These are phyloP conservation scores for Plasmodium blacklocki DNA, from an alignment of 169 alveolate species.

Conservation along the genomic window DNA sequence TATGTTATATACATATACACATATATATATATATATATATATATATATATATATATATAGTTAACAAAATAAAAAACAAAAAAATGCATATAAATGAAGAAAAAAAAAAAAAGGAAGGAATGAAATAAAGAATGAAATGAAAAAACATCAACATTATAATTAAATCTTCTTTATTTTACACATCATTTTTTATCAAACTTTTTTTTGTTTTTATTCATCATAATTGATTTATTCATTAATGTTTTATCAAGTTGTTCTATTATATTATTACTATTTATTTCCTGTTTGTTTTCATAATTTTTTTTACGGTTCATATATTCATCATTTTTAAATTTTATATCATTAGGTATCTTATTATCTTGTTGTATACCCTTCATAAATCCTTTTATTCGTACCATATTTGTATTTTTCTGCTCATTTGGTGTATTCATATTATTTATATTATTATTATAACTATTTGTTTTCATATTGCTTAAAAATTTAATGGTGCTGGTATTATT, in stretches of 20 bases:
- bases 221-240: slow-evolving; percentile 53
- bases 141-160: not conserved
- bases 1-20: too few relatives aligned
- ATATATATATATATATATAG: too few relatives aligned
- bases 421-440: not conserved
- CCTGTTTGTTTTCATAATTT: not conserved
- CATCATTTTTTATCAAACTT: slow-evolving; percentile 12
- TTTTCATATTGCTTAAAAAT: slow-evolving; percentile 5
- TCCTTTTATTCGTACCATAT: slow-evolving; percentile 60
- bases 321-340: not conserved
- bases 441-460: not conserved
- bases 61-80: not conserved
- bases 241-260: slow-evolving; percentile 74
- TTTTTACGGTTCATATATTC: slow-evolving; percentile 9
- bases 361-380: slow-evolving; percentile 57
- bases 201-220: slow-evolving; percentile 55
- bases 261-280: slow-evolving; percentile 22
- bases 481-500: not conserved
- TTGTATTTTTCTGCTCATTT: slow-evolving; percentile 33
- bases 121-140: not conserved
- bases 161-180: too few relatives aligned
- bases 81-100: not conserved
- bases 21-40: too few relatives aligned
- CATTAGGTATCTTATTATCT: not conserved
- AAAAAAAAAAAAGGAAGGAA: not conserved